phyloP scores from a whole-genome alignment of 2,329 filamentous ascomycete genomes.

The Elsinoe arachidis region DNA sequence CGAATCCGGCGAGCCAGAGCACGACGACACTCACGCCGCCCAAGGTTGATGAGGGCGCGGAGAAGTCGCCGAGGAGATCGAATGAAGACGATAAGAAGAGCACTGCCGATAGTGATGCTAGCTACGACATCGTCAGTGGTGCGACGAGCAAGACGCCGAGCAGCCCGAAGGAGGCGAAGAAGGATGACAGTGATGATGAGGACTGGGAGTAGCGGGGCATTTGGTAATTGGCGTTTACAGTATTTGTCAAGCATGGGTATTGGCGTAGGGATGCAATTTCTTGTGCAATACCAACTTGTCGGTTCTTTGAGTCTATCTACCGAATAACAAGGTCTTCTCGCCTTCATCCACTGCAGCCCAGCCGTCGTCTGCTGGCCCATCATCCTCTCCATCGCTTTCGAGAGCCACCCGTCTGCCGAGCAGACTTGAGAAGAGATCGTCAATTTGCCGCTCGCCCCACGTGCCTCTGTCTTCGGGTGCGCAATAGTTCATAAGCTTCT shows the following conservation, averaged over 20 bases:
- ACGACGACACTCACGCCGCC: slow-evolving; percentile 15
- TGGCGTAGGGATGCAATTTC: background rate
- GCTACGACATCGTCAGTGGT: slow-evolving; percentile 81
- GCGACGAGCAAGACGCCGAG: slow-evolving; percentile 68
- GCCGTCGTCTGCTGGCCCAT: slow-evolving; percentile 22
- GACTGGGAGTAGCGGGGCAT: slow-evolving; percentile 29
- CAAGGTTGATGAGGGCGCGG: slow-evolving; percentile 29
- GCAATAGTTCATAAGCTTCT: slow-evolving; percentile 98
- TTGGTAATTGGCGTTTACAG: background rate
- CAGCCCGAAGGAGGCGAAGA: slow-evolving; percentile 49
- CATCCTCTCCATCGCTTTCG: slow-evolving; percentile 34
- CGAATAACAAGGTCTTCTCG: slow-evolving; percentile 3
- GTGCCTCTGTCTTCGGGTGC: slow-evolving; percentile 70
- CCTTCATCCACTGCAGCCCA: slow-evolving; percentile 28
- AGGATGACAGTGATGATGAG: slow-evolving; percentile 28
- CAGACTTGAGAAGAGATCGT: slow-evolving; percentile 47
- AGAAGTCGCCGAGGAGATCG: slow-evolving; percentile 61
- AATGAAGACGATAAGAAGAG: slow-evolving; percentile 64
- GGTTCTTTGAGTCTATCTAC: background rate
- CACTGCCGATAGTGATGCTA: slow-evolving; percentile 85
- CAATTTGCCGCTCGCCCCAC: slow-evolving; percentile 75
- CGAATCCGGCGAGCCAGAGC: slow-evolving; percentile 13
- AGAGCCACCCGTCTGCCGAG: slow-evolving; percentile 39
- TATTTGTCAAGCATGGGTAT: background rate
- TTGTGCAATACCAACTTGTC: background rate